Conservation (phyloP, 345 rosid genomes). For the Acer campestre region DNA sequence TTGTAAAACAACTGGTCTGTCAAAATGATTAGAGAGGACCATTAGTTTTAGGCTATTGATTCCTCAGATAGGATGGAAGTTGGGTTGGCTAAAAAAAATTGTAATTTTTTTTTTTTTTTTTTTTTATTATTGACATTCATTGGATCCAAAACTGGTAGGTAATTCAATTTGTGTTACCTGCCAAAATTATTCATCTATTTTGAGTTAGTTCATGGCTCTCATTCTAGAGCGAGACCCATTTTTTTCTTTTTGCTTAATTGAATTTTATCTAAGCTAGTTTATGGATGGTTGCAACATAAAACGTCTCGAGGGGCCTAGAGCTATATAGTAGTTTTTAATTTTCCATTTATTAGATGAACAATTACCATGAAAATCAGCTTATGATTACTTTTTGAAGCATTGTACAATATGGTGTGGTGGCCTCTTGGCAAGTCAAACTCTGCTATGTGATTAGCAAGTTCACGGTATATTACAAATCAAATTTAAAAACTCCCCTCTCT, state of each 20-base stretch:
- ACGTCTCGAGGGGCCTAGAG: slow-evolving; percentile 10
- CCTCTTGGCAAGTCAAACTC: not conserved
- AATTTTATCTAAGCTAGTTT: not conserved
- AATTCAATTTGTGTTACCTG: slow-evolving; percentile 14
- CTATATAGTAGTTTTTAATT: slow-evolving; percentile 20
- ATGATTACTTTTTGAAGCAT: not conserved
- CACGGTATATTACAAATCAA: too few species aligned
- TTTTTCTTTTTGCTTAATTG: not conserved
- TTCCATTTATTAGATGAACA: slow-evolving; percentile 21
- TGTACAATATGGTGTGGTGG: not conserved
- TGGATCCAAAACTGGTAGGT: slow-evolving; percentile 14
- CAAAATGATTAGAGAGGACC: slow-evolving; percentile 36
- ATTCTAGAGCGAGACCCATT: not conserved
- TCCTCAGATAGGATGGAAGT: slow-evolving; percentile 14
- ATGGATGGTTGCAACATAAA: slow-evolving; percentile 15
- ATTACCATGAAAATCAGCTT: slow-evolving; percentile 16
- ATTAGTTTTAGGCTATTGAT: slow-evolving; percentile 11
- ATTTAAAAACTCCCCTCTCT: too few species aligned
- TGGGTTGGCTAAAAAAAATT: not conserved
- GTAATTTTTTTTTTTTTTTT: not conserved
- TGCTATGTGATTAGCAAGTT: too few species aligned
- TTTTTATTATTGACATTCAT: slow-evolving; percentile 17
- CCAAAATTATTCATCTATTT: not conserved
- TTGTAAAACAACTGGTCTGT: slow-evolving; percentile 74
- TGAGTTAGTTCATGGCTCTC: slow-evolving; percentile 1